Percentiles rank a stretch among this genome's conserved stretches.
phyloP scores from a whole-genome alignment of 306 rosid genomes.

The Acacia melanoxylon region DNA sequence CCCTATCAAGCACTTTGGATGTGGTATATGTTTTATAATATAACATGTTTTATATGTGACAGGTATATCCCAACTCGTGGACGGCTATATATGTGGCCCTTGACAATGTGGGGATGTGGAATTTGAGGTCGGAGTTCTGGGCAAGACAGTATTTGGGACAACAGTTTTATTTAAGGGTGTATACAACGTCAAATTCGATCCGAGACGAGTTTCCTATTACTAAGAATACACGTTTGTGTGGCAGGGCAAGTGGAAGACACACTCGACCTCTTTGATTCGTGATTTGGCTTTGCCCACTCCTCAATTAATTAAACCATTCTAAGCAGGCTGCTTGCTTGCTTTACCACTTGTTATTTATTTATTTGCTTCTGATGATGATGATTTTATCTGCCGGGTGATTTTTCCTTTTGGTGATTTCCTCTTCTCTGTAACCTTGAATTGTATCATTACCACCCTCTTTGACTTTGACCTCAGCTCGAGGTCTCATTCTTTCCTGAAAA shows the following conservation, averaged over 20 bases:
- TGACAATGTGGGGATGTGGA: constrained; percentile 99
- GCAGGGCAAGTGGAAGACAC: constrained; percentile 76
- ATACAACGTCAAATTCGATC: constrained; percentile 64
- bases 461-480: constrained; percentile 83
- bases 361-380: not conserved
- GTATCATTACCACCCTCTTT: constrained; percentile 9
- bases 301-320: not conserved
- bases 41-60: not conserved
- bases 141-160: constrained; percentile 89
- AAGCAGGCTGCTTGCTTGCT: not conserved
- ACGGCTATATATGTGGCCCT: constrained; percentile 82
- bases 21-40: not conserved
- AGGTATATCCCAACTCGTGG: constrained; percentile 91
- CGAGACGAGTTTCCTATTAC: constrained; percentile 92
- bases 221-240: constrained; percentile 84
- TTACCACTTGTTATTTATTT: not conserved
- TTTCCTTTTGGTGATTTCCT: constrained; percentile 15
- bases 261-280: constrained; percentile 68
- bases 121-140: constrained; percentile 92
- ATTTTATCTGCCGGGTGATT: not conserved
- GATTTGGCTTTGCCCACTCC: not conserved
- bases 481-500: constrained; percentile 52
- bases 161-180: constrained; percentile 82
- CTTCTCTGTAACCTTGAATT: not conserved
- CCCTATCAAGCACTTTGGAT: no score